Conservation (phyloP, 179 eudicot species). For the Drosera spatulata region DNA sequence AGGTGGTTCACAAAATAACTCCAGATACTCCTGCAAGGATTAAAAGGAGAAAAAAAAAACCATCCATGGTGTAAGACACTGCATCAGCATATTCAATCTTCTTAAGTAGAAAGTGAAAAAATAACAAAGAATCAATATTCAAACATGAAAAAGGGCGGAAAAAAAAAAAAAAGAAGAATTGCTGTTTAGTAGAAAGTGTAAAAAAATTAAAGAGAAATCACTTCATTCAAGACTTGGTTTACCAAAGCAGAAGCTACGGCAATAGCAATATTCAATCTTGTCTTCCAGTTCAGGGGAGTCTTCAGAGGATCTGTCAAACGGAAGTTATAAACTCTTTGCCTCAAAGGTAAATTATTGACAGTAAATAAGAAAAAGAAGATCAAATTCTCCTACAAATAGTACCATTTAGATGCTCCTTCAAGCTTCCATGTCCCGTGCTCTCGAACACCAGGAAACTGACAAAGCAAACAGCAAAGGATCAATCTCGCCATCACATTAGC, state of each 20-base stretch:
- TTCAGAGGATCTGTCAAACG: slow-evolving; percentile 55
- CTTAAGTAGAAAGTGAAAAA: no score
- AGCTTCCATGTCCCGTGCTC: slow-evolving; percentile 53
- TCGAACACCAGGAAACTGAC: slow-evolving; percentile 68
- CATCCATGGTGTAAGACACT: no score
- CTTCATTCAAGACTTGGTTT: slow-evolving; percentile 7
- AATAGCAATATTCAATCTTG: slow-evolving; percentile 53
- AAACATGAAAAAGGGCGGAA: no score
- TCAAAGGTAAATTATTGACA: no score
- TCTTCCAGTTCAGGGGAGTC: slow-evolving; percentile 80
- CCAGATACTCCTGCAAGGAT: slow-evolving; percentile 57
- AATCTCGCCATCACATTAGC: background rate
- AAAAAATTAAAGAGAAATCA: no score
- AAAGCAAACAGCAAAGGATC: background rate
- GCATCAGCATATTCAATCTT: no score
- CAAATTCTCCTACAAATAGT: slow-evolving; percentile 10
- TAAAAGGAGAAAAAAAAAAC: background rate
- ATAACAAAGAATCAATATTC: no score
- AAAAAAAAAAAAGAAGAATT: no score
- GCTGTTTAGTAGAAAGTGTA: no score
- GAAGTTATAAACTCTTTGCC: background rate
- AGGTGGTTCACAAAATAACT: slow-evolving; percentile 68
- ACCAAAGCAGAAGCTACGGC: slow-evolving; percentile 82
- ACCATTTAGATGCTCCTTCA: slow-evolving; percentile 77
- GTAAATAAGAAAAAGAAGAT: no score